phyloP scores from a whole-genome alignment of 768 basidiomycete genomes.

The Pleurotus giganteus region DNA sequence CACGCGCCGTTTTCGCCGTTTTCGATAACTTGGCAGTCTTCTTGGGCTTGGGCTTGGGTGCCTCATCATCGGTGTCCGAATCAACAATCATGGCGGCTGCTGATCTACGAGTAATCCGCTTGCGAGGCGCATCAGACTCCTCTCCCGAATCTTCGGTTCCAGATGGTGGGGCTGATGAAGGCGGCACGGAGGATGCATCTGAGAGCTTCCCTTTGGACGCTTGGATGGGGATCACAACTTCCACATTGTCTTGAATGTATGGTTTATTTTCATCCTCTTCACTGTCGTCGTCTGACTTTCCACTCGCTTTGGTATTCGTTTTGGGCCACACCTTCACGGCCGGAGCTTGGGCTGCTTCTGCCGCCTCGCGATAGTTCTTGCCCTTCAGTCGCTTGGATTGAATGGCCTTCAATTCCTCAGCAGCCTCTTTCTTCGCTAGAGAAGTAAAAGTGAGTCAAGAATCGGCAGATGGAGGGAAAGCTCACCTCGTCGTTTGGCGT shows the following conservation, averaged over 20 bases:
- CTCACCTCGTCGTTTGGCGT: constrained; percentile 60
- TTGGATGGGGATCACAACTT: constrained; percentile 52
- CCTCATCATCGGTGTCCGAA: constrained; percentile 18
- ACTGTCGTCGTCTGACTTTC: constrained; percentile 12
- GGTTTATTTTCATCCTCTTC: no score
- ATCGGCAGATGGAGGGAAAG: constrained; percentile 1
- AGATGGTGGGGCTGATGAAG: constrained; percentile 14
- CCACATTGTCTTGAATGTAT: constrained; percentile 39
- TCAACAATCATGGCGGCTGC: constrained; percentile 49
- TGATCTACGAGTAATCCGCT: constrained; percentile 38
- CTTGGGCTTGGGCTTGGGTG: constrained; percentile 23
- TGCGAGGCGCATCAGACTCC: constrained; percentile 33
- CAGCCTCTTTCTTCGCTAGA: constrained; percentile 49
- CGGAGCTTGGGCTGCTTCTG: constrained; percentile 34
- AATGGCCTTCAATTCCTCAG: constrained; percentile 36
- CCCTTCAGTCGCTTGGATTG: constrained; percentile 73
- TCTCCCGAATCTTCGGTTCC: constrained; percentile 33
- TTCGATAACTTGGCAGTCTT: constrained; percentile 23
- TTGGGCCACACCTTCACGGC: constrained; percentile 14
- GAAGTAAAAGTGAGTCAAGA: constrained; percentile 11
- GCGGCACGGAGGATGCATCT: neutral
- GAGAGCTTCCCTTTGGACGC: constrained; percentile 13
- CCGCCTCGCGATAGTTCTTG: constrained; percentile 66
- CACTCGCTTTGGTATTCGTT: constrained; percentile 5
- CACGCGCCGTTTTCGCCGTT: constrained; percentile 15